phyloP scores from a whole-genome alignment of 2,329 filamentous ascomycete genomes.

The Lachnellula occidentalis region DNA sequence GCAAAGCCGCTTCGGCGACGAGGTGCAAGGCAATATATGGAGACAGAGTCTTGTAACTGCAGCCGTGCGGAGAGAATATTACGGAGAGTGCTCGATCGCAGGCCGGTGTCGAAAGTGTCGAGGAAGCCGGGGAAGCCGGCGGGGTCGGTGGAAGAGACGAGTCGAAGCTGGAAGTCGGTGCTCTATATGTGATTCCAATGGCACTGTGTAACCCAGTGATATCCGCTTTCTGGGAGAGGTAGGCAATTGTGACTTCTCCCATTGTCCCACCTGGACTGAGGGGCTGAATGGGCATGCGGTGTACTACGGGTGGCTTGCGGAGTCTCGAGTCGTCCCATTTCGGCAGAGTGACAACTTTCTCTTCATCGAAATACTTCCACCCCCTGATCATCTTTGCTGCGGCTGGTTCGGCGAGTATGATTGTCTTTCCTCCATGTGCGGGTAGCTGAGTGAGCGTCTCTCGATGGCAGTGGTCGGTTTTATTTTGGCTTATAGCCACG shows the following conservation, averaged over 20 bases:
- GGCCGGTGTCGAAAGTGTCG: slow-evolving; percentile 27
- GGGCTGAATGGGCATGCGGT: slow-evolving; percentile 48
- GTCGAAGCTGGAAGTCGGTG: slow-evolving; percentile 27
- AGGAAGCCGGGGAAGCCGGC: slow-evolving; percentile 19
- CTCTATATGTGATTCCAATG: slow-evolving; percentile 66
- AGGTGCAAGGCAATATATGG: slow-evolving; percentile 54
- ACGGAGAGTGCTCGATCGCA: slow-evolving; percentile 48
- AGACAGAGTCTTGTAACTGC: slow-evolving; percentile 46
- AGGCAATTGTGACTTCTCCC: slow-evolving; percentile 67
- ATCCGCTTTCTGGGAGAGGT: slow-evolving; percentile 56
- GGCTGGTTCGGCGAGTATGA: slow-evolving; percentile 60
- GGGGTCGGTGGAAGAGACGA: slow-evolving; percentile 15
- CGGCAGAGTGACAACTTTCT: slow-evolving; percentile 40
- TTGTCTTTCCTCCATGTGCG: slow-evolving; percentile 44
- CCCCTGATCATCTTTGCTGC: slow-evolving; percentile 60
- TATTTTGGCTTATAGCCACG: slow-evolving; percentile 55
- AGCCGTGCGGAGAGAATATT: slow-evolving; percentile 61
- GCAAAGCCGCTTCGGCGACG: slow-evolving; percentile 49
- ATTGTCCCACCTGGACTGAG: slow-evolving; percentile 45
- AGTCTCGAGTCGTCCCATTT: slow-evolving; percentile 40
- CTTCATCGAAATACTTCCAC: slow-evolving; percentile 62
- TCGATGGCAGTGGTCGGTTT: slow-evolving; percentile 66
- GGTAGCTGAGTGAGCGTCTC: slow-evolving; percentile 61
- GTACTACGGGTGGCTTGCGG: slow-evolving; percentile 23
- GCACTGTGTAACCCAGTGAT: slow-evolving; percentile 58